Base-by-base conservation (phyloP, 2,329 filamentous ascomycete genomes). In the Calonectria hawksworthii region DNA sequence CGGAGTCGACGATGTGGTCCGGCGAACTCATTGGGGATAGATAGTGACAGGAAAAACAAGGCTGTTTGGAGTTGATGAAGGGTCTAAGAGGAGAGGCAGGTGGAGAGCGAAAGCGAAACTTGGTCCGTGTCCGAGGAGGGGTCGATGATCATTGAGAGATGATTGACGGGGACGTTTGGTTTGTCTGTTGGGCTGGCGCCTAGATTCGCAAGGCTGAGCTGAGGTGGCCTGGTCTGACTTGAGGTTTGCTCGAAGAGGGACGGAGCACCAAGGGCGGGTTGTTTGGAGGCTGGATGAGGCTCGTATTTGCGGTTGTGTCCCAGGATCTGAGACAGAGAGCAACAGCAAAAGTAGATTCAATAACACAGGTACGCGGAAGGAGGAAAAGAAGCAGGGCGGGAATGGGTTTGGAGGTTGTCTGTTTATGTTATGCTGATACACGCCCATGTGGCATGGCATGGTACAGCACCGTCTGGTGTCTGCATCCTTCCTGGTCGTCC, bases 21-120 rank as follows among this genome's bases (percentile, higher is more conserved):
- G 78, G 76, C 51, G 67, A 79, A 72, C 68, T 79, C 79, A 80
- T 81, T 32, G 36, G 70, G 52, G 28, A 34, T 16, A 32, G 38
- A 3, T 30, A 67, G 67, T 54, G 8, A 52, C 38, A 41, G 18
- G 11, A 64, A 41, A 41, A 65, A 50, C 61, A 41, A 28, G 26
- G 36, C 26, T 61, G 32, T 36, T 38, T 50, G 41, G 41, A 61
- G 68, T 34, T 56, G 67, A 66, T 51, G 36, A 63, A 30, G 56
- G n/a, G 51, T 44, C 47, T 23, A 72, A 66, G 68, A 65, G 67
- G 44, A 51, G 41, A 59, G 34, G 54, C 41, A n/a, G 54, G 47
- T 61, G 68, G 38, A 63, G 28, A 47, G 54, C 6, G 36, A 34
- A 34, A 52, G 26, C 26, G 30, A 23, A 50, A 65, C 26, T 21